These are phyloP conservation scores for Prillingera fragicola DNA, from an alignment of 1,284 basidiomycete genomes.

Conservation along the genomic window DNA sequence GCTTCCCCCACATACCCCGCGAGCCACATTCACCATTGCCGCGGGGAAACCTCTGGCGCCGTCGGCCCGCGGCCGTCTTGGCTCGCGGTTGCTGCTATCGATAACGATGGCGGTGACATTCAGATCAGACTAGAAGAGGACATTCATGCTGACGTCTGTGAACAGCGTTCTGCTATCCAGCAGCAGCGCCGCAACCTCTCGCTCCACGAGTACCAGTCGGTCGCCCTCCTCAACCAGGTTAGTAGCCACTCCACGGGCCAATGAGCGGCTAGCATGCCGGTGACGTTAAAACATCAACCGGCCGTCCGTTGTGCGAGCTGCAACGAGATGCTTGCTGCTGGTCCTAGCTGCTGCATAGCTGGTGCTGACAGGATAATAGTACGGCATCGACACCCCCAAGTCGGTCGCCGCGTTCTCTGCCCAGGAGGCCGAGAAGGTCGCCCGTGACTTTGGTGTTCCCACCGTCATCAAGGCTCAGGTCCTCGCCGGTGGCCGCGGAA, in stretches of 20 bases:
- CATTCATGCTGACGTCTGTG: neutral
- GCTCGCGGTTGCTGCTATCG: too few relatives aligned
- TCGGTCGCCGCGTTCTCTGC: conserved; percentile 80
- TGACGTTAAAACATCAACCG: neutral
- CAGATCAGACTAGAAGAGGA: neutral
- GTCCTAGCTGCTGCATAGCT: too few relatives aligned
- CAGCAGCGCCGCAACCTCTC: conserved; percentile 68
- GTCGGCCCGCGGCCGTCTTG: too few relatives aligned
- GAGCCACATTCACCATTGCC: neutral
- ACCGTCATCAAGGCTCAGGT: conserved; percentile 97
- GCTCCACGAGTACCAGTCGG: conserved; percentile 98
- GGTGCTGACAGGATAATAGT: too few relatives aligned
- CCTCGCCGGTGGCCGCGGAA: conserved; percentile 95
- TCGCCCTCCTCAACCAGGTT: conserved; percentile 88
- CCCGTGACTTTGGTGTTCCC: conserved; percentile 74
- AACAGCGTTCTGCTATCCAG: conserved; percentile 5
- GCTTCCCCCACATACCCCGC: neutral
- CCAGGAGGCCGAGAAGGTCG: conserved; percentile 83
- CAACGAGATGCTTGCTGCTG: too few relatives aligned
- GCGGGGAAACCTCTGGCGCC: neutral
- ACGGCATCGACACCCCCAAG: conserved; percentile 94
- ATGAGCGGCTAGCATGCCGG: neutral
- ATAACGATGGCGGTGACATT: neutral
- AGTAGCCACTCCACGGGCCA: too few relatives aligned
- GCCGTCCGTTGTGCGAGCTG: neutral